Evolutionary conservation across 257 asterid genomes (phyloP).

Genomic region (Jasminum sambac): DNA sequence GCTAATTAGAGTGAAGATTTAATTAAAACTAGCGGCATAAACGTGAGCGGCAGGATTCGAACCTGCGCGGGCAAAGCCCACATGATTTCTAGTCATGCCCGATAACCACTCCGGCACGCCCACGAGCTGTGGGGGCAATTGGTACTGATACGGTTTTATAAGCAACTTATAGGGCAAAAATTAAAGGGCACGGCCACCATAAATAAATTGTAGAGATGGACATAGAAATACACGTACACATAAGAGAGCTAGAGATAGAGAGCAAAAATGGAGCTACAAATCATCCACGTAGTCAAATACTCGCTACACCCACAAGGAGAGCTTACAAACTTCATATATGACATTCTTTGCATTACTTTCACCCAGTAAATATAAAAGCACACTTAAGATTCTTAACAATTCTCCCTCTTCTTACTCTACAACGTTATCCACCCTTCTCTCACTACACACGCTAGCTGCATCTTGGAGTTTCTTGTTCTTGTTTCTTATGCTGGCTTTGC

Average conservation of each 20-base stretch:
- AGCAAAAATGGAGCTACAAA: not conserved
- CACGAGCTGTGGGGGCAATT: too few relatives aligned
- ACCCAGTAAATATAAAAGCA: too few relatives aligned
- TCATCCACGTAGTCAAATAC: constrained; percentile 20
- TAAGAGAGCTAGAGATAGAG: not conserved
- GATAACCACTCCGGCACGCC: constrained; percentile 99
- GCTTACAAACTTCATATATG: constrained; percentile 34
- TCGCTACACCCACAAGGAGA: constrained; percentile 46
- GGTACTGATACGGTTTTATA: too few relatives aligned
- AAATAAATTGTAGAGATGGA: not conserved
- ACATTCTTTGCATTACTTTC: constrained; percentile 35
- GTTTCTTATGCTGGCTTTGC: constrained; percentile 46
- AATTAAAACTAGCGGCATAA: too few relatives aligned
- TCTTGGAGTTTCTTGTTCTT: constrained; percentile 40
- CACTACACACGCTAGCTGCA: constrained; percentile 46
- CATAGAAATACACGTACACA: not conserved
- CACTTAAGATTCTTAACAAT: constrained; percentile 22
- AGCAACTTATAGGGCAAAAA: too few relatives aligned
- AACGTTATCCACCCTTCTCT: constrained; percentile 39
- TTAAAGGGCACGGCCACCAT: too few relatives aligned
- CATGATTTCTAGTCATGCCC: constrained; percentile 99
- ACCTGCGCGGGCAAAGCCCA: constrained; percentile 99
- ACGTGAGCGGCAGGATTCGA: constrained; percentile 87
- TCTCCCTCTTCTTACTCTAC: constrained; percentile 35
- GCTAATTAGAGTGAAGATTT: too few relatives aligned